phyloP scores from a whole-genome alignment of 768 basidiomycete species.

The Amanita rubescens region DNA sequence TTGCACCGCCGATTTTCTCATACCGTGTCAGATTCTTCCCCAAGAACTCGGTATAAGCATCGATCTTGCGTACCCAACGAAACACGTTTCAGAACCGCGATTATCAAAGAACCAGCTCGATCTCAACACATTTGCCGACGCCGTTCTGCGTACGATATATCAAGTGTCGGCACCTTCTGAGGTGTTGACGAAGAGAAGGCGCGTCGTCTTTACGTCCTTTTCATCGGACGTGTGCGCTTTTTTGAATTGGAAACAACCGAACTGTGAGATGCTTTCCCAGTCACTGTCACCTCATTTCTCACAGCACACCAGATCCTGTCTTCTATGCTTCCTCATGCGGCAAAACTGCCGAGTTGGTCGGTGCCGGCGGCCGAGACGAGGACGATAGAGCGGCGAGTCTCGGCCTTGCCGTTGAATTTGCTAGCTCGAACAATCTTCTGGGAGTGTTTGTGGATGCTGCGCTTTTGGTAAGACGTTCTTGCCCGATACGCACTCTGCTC shows the following conservation, averaged over 20 bases:
- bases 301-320: slow-evolving; percentile 65
- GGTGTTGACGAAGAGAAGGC: slow-evolving; percentile 51
- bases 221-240: slow-evolving; percentile 85
- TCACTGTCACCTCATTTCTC: slow-evolving; percentile 5
- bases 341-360: slow-evolving; percentile 30
- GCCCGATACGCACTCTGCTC: slow-evolving; percentile 1
- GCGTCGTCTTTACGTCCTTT: slow-evolving; percentile 89
- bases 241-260: slow-evolving; percentile 98
- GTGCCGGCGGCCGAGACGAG: slow-evolving; percentile 34
- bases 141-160: slow-evolving; percentile 79
- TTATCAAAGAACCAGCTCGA: slow-evolving; percentile 30
- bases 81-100: slow-evolving; percentile 25
- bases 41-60: slow-evolving; percentile 66
- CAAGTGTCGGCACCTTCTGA: slow-evolving; percentile 49
- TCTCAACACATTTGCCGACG: slow-evolving; percentile 78
- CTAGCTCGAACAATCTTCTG: slow-evolving; percentile 85
- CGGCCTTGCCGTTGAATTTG: slow-evolving; percentile 88
- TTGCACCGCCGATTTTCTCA: neutral
- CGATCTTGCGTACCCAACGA: slow-evolving; percentile 72
- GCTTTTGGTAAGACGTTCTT: slow-evolving; percentile 61
- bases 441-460: slow-evolving; percentile 87
- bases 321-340: slow-evolving; percentile 92
- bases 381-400: slow-evolving; percentile 62
- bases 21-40: slow-evolving; percentile 45
- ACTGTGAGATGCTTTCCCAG: slow-evolving; percentile 52